phyloP scores from a whole-genome alignment of 2,329 filamentous ascomycete genomes.

The Talaromyces sp. region DNA sequence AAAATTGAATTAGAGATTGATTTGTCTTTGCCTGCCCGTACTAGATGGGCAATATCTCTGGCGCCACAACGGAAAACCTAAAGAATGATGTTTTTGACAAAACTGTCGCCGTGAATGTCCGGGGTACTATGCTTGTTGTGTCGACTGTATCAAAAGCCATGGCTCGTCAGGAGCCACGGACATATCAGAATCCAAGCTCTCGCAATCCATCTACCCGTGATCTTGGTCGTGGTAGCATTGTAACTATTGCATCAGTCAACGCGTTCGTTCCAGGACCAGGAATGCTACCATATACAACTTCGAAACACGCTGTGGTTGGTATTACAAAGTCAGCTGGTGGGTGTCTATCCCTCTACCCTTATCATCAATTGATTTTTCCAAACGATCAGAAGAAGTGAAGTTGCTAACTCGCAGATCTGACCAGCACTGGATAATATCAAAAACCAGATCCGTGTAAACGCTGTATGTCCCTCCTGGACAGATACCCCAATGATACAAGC shows the following conservation, averaged over 20 bases:
- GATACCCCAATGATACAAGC: slow-evolving; percentile 1
- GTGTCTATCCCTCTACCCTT: slow-evolving; percentile 11
- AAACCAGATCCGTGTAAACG: slow-evolving; percentile 13
- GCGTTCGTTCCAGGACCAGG: slow-evolving; percentile 32
- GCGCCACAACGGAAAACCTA: not conserved
- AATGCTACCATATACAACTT: slow-evolving; percentile 34
- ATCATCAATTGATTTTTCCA: not conserved
- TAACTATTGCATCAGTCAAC: slow-evolving; percentile 36
- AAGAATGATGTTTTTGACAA: not conserved
- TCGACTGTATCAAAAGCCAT: slow-evolving; percentile 15
- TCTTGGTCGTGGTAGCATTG: slow-evolving; percentile 29
- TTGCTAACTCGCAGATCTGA: not conserved
- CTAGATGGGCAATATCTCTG: not conserved
- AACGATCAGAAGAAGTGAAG: not conserved
- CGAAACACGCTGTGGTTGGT: slow-evolving; percentile 43
- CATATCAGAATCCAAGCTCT: slow-evolving; percentile 30
- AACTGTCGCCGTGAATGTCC: not conserved
- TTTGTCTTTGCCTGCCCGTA: not conserved
- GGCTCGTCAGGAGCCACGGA: slow-evolving; percentile 24
- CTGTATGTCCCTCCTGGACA: not conserved
- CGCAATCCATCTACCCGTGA: slow-evolving; percentile 9
- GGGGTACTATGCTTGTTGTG: not conserved
- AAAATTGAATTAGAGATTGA: not conserved
- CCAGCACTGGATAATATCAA: slow-evolving; percentile 24
- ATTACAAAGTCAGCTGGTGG: slow-evolving; percentile 38